phyloP scores from a whole-genome alignment of 306 rosid genomes.

The Rosa multiflora region DNA sequence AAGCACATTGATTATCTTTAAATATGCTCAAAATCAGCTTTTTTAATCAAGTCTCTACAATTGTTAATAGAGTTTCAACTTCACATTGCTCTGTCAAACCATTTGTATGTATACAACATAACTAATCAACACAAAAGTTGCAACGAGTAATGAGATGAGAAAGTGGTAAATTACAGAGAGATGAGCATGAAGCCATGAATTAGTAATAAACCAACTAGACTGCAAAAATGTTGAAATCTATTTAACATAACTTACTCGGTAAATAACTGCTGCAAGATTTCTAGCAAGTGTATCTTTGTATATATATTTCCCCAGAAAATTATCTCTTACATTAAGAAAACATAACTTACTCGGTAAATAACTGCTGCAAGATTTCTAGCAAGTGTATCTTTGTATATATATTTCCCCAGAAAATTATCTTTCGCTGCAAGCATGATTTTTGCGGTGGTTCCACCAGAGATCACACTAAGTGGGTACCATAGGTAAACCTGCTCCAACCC shows the following conservation, averaged over 20 bases:
- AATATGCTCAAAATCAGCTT: not conserved
- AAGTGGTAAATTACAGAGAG: not conserved
- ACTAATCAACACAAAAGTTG: not conserved
- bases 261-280: constrained; percentile 92
- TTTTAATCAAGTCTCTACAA: not conserved
- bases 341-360: constrained; percentile 59
- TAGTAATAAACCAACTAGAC: not conserved
- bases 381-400: constrained; percentile 90
- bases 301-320: constrained; percentile 87
- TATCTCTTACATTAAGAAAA: not conserved
- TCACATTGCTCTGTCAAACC: not conserved
- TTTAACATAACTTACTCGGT: constrained; percentile 42
- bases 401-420: constrained; percentile 88
- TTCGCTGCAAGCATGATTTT: constrained; percentile 97
- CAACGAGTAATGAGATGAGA: not conserved
- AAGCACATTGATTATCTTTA: not conserved
- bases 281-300: constrained; percentile 89
- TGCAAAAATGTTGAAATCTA: not conserved
- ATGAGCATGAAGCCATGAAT: not conserved
- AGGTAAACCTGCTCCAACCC: constrained; percentile 53
- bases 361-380: constrained; percentile 89
- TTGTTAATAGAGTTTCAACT: not conserved
- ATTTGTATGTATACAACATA: not conserved
- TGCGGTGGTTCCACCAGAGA: constrained; percentile 91
- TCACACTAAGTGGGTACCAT: constrained; percentile 93